These are phyloP conservation scores for Oryza brachyantha DNA, from an alignment of 176 grass and related monocot species.

Conservation along the genomic window DNA sequence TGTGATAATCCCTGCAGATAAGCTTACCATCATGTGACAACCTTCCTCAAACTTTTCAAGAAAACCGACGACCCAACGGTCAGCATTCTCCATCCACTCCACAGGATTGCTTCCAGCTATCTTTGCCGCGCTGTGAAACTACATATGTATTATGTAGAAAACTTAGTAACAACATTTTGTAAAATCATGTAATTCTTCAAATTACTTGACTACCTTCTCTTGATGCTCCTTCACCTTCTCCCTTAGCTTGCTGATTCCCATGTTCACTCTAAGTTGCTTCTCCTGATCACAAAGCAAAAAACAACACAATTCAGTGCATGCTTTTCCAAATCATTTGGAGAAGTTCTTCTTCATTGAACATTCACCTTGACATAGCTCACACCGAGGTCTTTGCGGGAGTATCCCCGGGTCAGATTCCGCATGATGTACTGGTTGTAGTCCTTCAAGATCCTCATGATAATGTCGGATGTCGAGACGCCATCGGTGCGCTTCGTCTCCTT, in stretches of 20 bases:
- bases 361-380: constrained; percentile 83
- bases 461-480: constrained; percentile 83
- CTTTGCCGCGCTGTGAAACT: constrained; percentile 44
- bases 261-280: constrained; percentile 89
- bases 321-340: background rate
- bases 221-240: constrained; percentile 88
- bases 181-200: background rate
- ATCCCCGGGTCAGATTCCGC: constrained; percentile 75
- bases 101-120: constrained; percentile 64
- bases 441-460: constrained; percentile 96
- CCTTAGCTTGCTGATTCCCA: constrained; percentile 72
- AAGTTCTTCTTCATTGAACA: background rate
- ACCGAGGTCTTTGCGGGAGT: constrained; percentile 74
- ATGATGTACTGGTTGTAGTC: constrained; percentile 91
- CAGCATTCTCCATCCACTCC: constrained; percentile 90
- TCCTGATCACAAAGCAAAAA: constrained; percentile 42
- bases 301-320: background rate
- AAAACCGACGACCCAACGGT: constrained; percentile 83
- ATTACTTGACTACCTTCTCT: constrained; percentile 55
- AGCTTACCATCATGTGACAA: constrained; percentile 85
- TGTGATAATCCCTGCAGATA: background rate
- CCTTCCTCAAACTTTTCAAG: constrained; percentile 94
- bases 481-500: constrained; percentile 87
- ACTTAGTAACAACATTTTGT: background rate
- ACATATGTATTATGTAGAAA: background rate